Evolutionary conservation across 495 filamentous ascomycete genomes (phyloP), one percentile per base, ranked within the genome.

Genomic region (Aspergillus homomorphus): DNA sequence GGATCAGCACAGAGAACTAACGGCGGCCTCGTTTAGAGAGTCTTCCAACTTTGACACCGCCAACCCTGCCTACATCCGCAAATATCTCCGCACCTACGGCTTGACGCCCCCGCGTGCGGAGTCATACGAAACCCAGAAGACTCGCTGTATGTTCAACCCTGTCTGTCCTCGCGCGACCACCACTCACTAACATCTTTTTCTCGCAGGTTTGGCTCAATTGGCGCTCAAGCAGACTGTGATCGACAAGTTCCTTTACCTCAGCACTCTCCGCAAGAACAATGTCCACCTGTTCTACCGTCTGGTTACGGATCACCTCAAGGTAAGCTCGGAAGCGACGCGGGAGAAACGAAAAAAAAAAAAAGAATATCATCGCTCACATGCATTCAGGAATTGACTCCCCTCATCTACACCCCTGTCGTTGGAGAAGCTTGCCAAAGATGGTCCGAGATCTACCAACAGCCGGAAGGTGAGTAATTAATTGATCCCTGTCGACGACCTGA

Each of bases 321-420:
- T 88, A 72, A 52, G 76, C 64, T 24, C 20, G 23, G 19, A 5
- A 19, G 14, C 53, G 16, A 45, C 43, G 20, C 24, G 24, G 33
- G 33, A 48, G 44, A 57, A 58, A 26, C 30, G n/a, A 44, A n/a
- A n/a, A n/a, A n/a, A n/a, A n/a, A n/a, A n/a, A n/a, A n/a, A n/a
- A n/a, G n/a, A n/a, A n/a, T n/a, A n/a, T 23, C 19, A 51, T 53
- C 41, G 54, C 51, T 67, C 52, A 68, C 59, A 30, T 50, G 46
- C 49, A 50, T 61, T 56, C 73, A 89, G 75, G 89, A 93, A 68
- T 75, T 97, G 63, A 96, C 95, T 63, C 94, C 94, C 45, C 77
- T 97, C 57, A 96, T 98, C 66, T 98, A 98, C 76, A 98, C 94
- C 18, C 94, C 94, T 5, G 94, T 92, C 62, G 95, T 98, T 64